Evolutionary conservation across 2,329 filamentous ascomycete genomes (phyloP), one percentile per base, ranked within the genome.

Genomic region (Pseudogymnoascus sp.): DNA sequence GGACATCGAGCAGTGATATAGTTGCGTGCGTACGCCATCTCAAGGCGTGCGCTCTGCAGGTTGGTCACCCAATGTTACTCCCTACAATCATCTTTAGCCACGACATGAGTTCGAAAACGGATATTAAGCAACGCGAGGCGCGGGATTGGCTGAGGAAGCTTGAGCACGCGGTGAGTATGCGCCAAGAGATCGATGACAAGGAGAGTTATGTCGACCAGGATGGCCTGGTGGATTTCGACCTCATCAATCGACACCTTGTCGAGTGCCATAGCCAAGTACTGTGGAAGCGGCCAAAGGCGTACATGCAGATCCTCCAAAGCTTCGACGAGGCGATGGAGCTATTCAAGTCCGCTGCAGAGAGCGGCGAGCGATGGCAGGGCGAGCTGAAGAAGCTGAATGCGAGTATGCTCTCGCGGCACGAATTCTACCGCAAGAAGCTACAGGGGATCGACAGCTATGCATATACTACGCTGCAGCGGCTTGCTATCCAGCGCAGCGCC

Each of bases 211-310:
- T 83, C 60, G 77, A 79, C 66, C 77, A 81, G 62, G 64, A 68
- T 16, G 78, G 78, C 6, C 74, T 78, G 16, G 75, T 86, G 49
- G 82, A 86, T 66, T 76, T 87, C 2, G 84, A 87, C 68, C 78
- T 80, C 62, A 78, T 87, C 70, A 86, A 83, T 69, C 77, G 82
- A 36, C 83, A 86, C 67, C 75, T 87, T 58, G 84, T 87, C 65
- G 84, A 87, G 73, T 87, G 84, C 67, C 84, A 87, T 70, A 79
- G 80, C 2, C 82, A 84, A 67, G 84, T 86, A 36, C 76, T 86
- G 65, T 86, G 84, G 84, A 85, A 86, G 72, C 77, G 84, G 39
- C 84, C 84, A 1, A 82, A 85, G 73, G 83, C 84, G 0, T 87
- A 86, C 67, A 74, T 80, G 68, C 80, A 82, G 62, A 81, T 85